phyloP scores from a whole-genome alignment of 2,329 filamentous ascomycete genomes.

The Claviceps humidiphila region DNA sequence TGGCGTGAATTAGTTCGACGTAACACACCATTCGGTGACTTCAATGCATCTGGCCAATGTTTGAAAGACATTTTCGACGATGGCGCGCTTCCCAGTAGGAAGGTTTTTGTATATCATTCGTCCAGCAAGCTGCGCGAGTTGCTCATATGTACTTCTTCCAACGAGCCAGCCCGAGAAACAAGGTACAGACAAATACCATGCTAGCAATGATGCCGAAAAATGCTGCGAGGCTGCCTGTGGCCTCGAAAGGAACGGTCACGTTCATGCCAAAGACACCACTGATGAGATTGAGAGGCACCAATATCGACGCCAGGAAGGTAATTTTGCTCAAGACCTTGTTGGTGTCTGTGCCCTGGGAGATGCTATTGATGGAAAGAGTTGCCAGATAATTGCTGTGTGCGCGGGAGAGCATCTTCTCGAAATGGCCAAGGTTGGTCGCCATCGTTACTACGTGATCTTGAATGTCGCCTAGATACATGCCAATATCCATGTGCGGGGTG shows the following conservation, averaged over 20 bases:
- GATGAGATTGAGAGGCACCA: constrained; percentile 91
- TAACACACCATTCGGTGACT: no score
- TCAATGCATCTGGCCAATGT: no score
- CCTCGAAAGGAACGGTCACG: constrained; percentile 54
- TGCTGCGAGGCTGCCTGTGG: constrained; percentile 36
- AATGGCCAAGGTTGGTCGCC: constrained; percentile 92
- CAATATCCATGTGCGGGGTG: constrained; percentile 90
- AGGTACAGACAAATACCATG: constrained; percentile 39
- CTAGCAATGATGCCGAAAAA: constrained; percentile 39
- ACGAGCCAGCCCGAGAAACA: constrained; percentile 34
- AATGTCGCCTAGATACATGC: constrained; percentile 91
- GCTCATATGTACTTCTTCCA: constrained; percentile 31
- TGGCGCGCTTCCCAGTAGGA: no score
- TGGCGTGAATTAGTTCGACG: no score
- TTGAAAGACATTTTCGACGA: no score
- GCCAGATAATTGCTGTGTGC: constrained; percentile 94
- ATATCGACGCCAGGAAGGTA: constrained; percentile 81
- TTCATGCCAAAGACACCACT: constrained; percentile 86
- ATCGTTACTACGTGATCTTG: constrained; percentile 99
- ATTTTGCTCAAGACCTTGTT: constrained; percentile 91
- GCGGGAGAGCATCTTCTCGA: constrained; percentile 92
- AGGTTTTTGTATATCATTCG: no score
- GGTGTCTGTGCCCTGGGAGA: constrained; percentile 73
- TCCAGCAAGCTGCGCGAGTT: no score
- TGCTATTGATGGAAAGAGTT: constrained; percentile 83